Evolutionary conservation across 2,329 filamentous ascomycete genomes (phyloP).

Genomic region (Volutella citrinella): DNA sequence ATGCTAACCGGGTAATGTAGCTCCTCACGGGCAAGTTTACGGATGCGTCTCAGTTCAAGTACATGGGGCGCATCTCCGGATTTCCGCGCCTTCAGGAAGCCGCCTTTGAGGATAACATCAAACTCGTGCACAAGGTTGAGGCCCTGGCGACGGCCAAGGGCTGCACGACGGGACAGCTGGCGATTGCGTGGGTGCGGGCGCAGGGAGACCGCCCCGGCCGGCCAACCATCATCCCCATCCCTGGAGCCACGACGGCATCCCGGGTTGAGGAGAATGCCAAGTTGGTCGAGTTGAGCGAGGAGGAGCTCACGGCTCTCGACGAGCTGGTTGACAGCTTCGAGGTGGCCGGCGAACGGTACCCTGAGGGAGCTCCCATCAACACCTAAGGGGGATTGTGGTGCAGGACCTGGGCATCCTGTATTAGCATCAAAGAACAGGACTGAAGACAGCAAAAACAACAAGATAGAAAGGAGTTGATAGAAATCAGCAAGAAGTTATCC

Average conservation of each 20-base stretch:
- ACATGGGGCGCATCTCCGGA: slow-evolving; percentile 15
- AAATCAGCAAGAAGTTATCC: slow-evolving; percentile 31
- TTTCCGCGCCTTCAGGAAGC: slow-evolving; percentile 61
- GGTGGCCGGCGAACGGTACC: slow-evolving; percentile 48
- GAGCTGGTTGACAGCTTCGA: slow-evolving; percentile 46
- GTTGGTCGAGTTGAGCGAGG: slow-evolving; percentile 44
- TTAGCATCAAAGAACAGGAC: too few species aligned
- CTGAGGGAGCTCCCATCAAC: slow-evolving; percentile 31
- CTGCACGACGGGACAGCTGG: slow-evolving; percentile 62
- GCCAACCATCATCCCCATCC: slow-evolving; percentile 62
- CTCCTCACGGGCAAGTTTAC: slow-evolving; percentile 28
- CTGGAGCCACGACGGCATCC: slow-evolving; percentile 56
- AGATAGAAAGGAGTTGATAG: too few species aligned
- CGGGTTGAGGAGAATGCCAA: slow-evolving; percentile 61
- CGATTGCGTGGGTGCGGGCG: slow-evolving; percentile 59
- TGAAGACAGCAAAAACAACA: too few species aligned
- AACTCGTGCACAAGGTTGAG: slow-evolving; percentile 57
- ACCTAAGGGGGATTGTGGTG: slow-evolving; percentile 27
- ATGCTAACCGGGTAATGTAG: slow-evolving; percentile 17
- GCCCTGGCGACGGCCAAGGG: slow-evolving; percentile 58
- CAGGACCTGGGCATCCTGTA: slow-evolving; percentile 8
- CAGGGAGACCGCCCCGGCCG: slow-evolving; percentile 50
- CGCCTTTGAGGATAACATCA: slow-evolving; percentile 61
- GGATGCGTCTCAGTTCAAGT: slow-evolving; percentile 20
- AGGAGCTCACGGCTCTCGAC: slow-evolving; percentile 50